Evolutionary conservation across 2,329 filamentous ascomycete species (phyloP), one percentile per base, ranked within the genome.

Genomic region (Chaetomiaceae sp.): DNA sequence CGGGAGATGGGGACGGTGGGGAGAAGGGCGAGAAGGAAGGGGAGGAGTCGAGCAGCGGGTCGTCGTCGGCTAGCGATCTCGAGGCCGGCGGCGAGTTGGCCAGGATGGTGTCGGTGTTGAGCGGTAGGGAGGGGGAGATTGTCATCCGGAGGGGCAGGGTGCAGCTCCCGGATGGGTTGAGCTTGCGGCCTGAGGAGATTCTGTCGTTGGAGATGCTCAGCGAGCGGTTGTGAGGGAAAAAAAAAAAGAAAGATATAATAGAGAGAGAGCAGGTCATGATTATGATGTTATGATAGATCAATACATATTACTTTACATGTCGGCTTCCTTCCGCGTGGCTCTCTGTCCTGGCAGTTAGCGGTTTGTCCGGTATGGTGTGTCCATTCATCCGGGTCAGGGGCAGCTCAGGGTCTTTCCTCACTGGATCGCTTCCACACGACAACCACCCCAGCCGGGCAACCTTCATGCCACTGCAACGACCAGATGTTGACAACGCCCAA

Each of bases 171-270:
- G 57, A 58, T 13, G 49, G 56, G 12, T 23, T 60, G 13, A 51
- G 35, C 5, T 42, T 60, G 7, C 40, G 55, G 9, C 55, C 54
- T 1, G 58, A 60, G 17, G 58, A 60, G 48, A 44, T 57, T 5
- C 21, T 55, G 48, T 56, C 51, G 21, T 31, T 60, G 23, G 58
- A 60, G 51, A 58, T 44, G 23, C 39, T 60, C 10, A 52, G 55
- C 41, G 50, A 58, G 41, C 48, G 58, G 38, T 41, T 60, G 33
- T 57, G 35, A n/a, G n/a, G n/a, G n/a, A n/a, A n/a, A n/a, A n/a
- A n/a, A n/a, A n/a, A n/a, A 56, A 44, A 48, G 20, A 41, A 16
- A n/a, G 12, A 7, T 41, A 48, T 31, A 39, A 8, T 20, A 7
- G 19, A 12, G 10, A 25, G 25, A n/a, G 12, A 23, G 20, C 9